phyloP scores from a whole-genome alignment of 768 basidiomycete genomes.

The Termitomyces eurrhizus region DNA sequence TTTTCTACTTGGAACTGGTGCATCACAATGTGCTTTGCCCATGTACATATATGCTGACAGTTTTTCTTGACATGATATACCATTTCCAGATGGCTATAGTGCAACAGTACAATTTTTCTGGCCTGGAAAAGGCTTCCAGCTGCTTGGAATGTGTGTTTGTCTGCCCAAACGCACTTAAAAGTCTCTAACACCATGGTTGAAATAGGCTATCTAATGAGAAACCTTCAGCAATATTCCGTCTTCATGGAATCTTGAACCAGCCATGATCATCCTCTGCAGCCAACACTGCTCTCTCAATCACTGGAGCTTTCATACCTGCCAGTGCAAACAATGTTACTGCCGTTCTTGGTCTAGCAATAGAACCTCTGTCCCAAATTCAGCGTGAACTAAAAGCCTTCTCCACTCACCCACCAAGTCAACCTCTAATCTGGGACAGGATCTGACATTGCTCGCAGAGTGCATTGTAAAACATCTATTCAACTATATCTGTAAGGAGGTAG shows the following conservation, averaged over 20 bases:
- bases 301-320: slow-evolving; percentile 19
- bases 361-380: slow-evolving; percentile 63
- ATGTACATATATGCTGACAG: neutral
- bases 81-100: slow-evolving; percentile 81
- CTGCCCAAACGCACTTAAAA: neutral
- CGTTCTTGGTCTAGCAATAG: slow-evolving; percentile 76
- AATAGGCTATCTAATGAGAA: slow-evolving; percentile 84
- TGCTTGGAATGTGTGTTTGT: slow-evolving; percentile 71
- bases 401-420: slow-evolving; percentile 19
- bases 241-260: slow-evolving; percentile 59
- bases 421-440: slow-evolving; percentile 33
- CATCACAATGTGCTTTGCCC: slow-evolving; percentile 15
- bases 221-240: slow-evolving; percentile 84
- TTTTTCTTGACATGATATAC: slow-evolving; percentile 33
- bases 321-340: slow-evolving; percentile 56
- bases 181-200: neutral
- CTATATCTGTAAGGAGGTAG: slow-evolving; percentile 53
- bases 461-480: slow-evolving; percentile 72
- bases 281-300: slow-evolving; percentile 35
- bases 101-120: slow-evolving; percentile 83
- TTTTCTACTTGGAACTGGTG: slow-evolving; percentile 77
- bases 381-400: slow-evolving; percentile 52
- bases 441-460: slow-evolving; percentile 58
- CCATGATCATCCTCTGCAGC: slow-evolving; percentile 27
- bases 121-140: slow-evolving; percentile 84